phyloP scores from a whole-genome alignment of 1,284 basidiomycete genomes.

The Microbotryum scabiosae region DNA sequence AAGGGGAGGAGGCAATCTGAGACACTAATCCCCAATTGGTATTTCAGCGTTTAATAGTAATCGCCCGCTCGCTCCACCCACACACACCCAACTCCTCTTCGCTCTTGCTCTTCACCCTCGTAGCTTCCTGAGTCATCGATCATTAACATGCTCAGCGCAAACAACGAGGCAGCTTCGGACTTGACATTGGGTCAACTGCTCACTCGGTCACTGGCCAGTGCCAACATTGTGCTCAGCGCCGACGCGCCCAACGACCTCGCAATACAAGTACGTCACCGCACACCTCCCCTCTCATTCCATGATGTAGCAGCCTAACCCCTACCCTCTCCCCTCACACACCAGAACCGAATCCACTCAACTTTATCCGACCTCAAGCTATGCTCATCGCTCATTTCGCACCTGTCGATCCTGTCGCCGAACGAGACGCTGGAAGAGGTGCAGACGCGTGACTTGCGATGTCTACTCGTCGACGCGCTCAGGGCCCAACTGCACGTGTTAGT shows the following conservation, averaged over 20 bases:
- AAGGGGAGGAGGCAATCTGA: no score
- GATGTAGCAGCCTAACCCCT: not conserved
- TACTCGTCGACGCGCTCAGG: conserved; percentile 63
- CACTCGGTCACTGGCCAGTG: conserved; percentile 10
- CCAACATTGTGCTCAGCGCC: conserved; percentile 3
- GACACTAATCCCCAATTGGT: no score
- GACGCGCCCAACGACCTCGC: conserved; percentile 14
- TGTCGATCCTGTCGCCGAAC: conserved; percentile 77
- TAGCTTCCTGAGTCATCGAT: no score
- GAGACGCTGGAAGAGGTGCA: conserved; percentile 76
- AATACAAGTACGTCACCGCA: conserved; percentile 10
- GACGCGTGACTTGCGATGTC: conserved; percentile 68
- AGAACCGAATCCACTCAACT: conserved; percentile 15
- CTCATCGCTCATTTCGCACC: conserved; percentile 37
- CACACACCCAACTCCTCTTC: no score
- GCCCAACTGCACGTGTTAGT: conserved; percentile 64
- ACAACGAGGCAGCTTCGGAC: not conserved
- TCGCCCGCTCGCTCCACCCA: no score
- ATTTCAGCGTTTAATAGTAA: no score
- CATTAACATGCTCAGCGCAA: not conserved
- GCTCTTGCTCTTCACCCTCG: no score
- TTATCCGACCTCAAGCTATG: conserved; percentile 30
- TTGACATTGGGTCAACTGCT: conserved; percentile 29
- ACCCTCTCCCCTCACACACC: not conserved
- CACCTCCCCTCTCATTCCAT: not conserved